Evolutionary conservation across 169 alveolate species (phyloP).

Genomic region (Eimeria acervulina): DNA sequence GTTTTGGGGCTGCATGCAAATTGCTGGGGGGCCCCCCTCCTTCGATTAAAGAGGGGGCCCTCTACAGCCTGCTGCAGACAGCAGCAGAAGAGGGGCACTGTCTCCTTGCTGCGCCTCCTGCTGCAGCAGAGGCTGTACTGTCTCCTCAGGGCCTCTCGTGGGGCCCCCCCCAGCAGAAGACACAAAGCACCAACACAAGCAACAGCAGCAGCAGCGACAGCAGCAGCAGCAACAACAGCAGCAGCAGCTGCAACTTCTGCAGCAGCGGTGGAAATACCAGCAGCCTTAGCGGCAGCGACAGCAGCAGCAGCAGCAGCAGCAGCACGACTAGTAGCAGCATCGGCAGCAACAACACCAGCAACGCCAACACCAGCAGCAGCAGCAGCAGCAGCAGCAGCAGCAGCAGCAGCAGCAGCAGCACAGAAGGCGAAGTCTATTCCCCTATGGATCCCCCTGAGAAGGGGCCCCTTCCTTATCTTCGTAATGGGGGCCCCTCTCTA

Average conservation of each 20-base stretch:
- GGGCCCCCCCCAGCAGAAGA: not conserved
- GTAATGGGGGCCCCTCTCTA: not conserved
- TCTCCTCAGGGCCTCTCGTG: not conserved
- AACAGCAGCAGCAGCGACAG: not conserved
- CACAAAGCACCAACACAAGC: no score
- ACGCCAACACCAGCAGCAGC: no score
- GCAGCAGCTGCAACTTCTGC: not conserved
- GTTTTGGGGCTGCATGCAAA: conserved; percentile 11
- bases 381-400: no score
- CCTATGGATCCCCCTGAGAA: no score
- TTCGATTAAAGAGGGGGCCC: not conserved
- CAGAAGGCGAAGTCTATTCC: not conserved
- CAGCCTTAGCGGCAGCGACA: no score
- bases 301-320: not conserved
- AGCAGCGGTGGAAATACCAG: no score
- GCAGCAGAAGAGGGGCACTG: conserved; percentile 19
- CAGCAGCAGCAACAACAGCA: no score
- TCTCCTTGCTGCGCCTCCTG: not conserved
- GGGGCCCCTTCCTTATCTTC: not conserved
- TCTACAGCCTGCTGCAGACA: not conserved
- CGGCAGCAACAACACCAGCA: not conserved
- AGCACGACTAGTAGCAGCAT: no score
- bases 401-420: not conserved
- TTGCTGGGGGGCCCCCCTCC: conserved; percentile 5
- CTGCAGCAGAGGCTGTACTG: not conserved